A percentile compares a stretch with the other conserved stretches of the same genome.
phyloP scores from a whole-genome alignment of 1,139 yeast species.

The Debaryomycetaceae sp. region DNA sequence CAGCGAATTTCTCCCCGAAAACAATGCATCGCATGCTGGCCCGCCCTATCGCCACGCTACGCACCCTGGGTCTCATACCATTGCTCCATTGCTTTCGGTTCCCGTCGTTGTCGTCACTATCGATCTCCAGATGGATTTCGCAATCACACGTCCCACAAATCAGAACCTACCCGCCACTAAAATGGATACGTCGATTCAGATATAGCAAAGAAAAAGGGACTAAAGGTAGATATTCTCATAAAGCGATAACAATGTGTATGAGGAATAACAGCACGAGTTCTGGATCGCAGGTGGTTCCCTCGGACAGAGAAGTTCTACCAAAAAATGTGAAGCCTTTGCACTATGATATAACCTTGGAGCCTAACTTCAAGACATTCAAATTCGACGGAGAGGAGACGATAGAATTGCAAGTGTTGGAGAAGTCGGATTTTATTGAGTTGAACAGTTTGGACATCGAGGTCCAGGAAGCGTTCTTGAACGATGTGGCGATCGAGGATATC shows the following conservation, averaged over 20 bases:
- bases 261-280: conserved; percentile 6
- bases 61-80: too few relatives aligned
- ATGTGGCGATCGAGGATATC: conserved; percentile 25
- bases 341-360: conserved; percentile 70
- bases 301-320: conserved; percentile 67
- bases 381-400: conserved; percentile 66
- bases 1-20: too few relatives aligned
- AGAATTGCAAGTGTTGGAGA: conserved; percentile 59
- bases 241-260: conserved; percentile 1
- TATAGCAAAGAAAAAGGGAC: neutral
- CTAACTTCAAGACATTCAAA: conserved; percentile 66
- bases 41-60: too few relatives aligned
- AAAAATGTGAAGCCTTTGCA: conserved; percentile 68
- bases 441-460: conserved; percentile 66
- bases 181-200: neutral
- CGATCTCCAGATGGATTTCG: neutral
- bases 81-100: too few relatives aligned
- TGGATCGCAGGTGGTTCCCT: conserved; percentile 14
- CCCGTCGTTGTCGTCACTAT: too few relatives aligned
- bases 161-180: neutral
- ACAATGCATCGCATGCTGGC: too few relatives aligned
- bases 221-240: neutral
- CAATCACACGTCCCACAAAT: conserved; percentile 3
- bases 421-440: conserved; percentile 49
- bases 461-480: conserved; percentile 47